Evolutionary conservation across 306 rosid species (phyloP).

Genomic region (Prunus dulcis): DNA sequence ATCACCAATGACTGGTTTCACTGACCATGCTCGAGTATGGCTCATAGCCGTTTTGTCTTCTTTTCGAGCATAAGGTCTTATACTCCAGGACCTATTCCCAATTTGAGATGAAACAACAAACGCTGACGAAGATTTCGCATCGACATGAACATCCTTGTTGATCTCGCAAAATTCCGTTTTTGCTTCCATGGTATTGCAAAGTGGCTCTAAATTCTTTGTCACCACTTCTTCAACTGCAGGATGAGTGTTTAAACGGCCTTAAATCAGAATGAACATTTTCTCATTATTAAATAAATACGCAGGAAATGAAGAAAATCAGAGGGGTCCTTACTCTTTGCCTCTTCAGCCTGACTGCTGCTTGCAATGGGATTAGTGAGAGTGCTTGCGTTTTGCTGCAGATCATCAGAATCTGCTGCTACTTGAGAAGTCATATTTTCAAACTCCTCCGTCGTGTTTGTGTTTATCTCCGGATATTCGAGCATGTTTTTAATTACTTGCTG

Average conservation of each 20-base stretch:
- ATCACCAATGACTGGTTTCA: conserved; percentile 26
- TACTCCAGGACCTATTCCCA: conserved; percentile 45
- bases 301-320: no score
- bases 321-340: conserved; percentile 16
- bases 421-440: not conserved
- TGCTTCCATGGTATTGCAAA: conserved; percentile 42
- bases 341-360: not conserved
- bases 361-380: not conserved
- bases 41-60: conserved; percentile 50
- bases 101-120: conserved; percentile 33
- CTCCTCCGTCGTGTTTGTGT: not conserved
- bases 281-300: no score
- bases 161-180: conserved; percentile 67
- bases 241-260: not conserved
- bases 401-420: not conserved
- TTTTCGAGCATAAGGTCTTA: conserved; percentile 79
- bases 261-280: not conserved
- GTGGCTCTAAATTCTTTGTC: conserved; percentile 32
- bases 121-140: conserved; percentile 52
- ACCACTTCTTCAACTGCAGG: conserved; percentile 34
- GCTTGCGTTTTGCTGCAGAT: not conserved
- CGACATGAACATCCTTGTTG: conserved; percentile 41
- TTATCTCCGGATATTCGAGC: not conserved
- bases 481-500: conserved; percentile 34
- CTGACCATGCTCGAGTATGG: conserved; percentile 55